Percentiles rank a stretch among this genome's conserved stretches.
Evolutionary conservation across 805 yeast species (phyloP).

Genomic region (Sungouiella blattae): DNA sequence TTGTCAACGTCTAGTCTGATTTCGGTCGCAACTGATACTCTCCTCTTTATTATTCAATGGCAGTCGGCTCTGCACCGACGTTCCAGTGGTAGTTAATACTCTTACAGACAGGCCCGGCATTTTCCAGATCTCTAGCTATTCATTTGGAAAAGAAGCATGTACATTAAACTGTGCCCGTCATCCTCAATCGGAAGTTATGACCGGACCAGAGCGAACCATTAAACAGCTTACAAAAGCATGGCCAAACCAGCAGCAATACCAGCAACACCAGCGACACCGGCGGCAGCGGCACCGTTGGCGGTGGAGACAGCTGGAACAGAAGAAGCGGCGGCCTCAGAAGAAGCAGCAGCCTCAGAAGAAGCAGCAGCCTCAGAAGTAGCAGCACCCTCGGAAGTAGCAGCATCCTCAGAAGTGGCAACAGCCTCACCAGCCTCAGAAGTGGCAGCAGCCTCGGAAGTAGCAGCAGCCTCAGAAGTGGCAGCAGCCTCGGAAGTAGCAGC

Average conservation of each 20-base stretch:
- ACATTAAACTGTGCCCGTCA: no score
- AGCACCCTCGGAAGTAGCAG: conserved; percentile 5
- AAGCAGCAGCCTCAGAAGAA: conserved; percentile 6
- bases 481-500: not conserved
- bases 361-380: conserved; percentile 4
- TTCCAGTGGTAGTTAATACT: no score
- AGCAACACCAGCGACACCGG: conserved; percentile 11
- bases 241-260: conserved; percentile 15
- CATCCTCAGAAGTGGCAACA: conserved; percentile 3
- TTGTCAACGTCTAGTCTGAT: no score
- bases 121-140: no score
- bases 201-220: no score
- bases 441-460: conserved; percentile 3
- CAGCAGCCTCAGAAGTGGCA: conserved; percentile 5
- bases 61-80: no score
- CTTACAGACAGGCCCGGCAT: no score
- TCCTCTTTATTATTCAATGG: no score
- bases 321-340: conserved; percentile 11
- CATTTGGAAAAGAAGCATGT: no score
- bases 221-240: conserved; percentile 12
- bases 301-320: conserved; percentile 8
- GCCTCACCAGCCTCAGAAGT: conserved; percentile 4
- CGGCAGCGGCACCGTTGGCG: conserved; percentile 11
- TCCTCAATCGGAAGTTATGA: no score
- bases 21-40: no score